Conservation (phyloP, 164 flowering plant species). For the Vitis cinerea region DNA sequence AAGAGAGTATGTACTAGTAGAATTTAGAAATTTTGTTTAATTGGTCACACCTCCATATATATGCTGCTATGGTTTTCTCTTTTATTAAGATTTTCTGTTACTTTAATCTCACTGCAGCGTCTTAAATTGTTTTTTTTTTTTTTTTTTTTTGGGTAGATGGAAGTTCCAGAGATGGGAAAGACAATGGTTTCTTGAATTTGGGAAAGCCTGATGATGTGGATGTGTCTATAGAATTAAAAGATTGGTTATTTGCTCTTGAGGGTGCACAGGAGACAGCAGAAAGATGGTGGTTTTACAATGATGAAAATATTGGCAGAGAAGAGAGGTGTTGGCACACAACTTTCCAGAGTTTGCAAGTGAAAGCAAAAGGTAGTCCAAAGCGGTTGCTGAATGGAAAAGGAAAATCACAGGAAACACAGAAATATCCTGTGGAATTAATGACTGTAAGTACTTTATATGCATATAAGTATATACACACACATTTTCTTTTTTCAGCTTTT, state of each 20-base stretch:
- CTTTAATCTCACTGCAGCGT: not conserved
- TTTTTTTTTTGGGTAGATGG: constrained; percentile 42
- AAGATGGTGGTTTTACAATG: constrained; percentile 39
- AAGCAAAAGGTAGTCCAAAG: constrained; percentile 65
- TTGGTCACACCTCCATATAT: not conserved
- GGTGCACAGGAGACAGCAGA: constrained; percentile 75
- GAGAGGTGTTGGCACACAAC: constrained; percentile 90
- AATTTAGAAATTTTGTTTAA: not conserved
- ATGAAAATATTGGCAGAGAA: constrained; percentile 50
- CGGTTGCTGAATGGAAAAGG: constrained; percentile 26
- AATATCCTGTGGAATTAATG: constrained; percentile 68
- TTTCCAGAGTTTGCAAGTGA: constrained; percentile 61
- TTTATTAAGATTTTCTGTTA: not conserved
- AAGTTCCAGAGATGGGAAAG: constrained; percentile 36
- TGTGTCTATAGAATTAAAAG: constrained; percentile 68
- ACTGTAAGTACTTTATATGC: constrained; percentile 42
- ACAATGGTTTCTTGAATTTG: constrained; percentile 44
- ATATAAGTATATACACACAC: not conserved
- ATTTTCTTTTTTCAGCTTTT: not conserved
- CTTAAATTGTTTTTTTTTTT: not conserved
- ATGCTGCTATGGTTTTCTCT: not conserved
- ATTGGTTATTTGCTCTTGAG: constrained; percentile 97
- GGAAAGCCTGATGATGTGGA: constrained; percentile 90
- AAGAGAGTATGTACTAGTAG: constrained; percentile 45
- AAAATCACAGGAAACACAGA: constrained; percentile 24